Percentiles rank a stretch among this genome's conserved stretches.
Conservation (phyloP, 1,284 basidiomycete species). For the Phellopilus nigrolimitatus region DNA sequence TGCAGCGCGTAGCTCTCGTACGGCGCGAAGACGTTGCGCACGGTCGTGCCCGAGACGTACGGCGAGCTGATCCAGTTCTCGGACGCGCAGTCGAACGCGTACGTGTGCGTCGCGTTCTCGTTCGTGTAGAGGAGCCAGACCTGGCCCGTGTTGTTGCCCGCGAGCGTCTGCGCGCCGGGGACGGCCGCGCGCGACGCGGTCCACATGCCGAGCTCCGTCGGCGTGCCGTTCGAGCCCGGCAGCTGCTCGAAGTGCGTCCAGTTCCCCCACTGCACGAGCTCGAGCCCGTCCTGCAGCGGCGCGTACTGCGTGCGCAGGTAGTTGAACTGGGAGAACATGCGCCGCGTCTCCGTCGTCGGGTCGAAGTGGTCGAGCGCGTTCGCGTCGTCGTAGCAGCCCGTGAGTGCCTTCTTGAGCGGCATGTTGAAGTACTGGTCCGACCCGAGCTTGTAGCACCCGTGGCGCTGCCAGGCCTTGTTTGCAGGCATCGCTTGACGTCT, state of each 20-base stretch:
- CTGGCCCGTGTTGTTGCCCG: constrained; percentile 55
- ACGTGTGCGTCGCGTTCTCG: constrained; percentile 69
- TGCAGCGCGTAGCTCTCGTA: constrained; percentile 72
- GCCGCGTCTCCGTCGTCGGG: constrained; percentile 72
- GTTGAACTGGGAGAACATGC: constrained; percentile 70
- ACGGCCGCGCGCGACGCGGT: constrained; percentile 68
- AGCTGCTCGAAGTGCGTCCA: constrained; percentile 75
- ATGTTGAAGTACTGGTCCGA: constrained; percentile 90
- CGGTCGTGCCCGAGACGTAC: constrained; percentile 50
- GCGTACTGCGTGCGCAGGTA: constrained; percentile 65
- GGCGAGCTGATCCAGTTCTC: constrained; percentile 74
- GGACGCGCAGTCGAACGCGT: constrained; percentile 54
- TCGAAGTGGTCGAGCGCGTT: constrained; percentile 91
- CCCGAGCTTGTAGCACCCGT: constrained; percentile 86
- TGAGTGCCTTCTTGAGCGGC: constrained; percentile 69
- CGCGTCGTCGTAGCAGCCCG: constrained; percentile 84
- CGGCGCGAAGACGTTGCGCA: constrained; percentile 78
- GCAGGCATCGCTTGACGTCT: constrained; percentile 89
- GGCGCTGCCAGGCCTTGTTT: constrained; percentile 83
- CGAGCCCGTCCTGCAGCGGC: constrained; percentile 80
- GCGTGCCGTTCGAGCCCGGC: constrained; percentile 76
- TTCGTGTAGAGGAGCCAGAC: constrained; percentile 84
- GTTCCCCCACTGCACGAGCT: constrained; percentile 73
- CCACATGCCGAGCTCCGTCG: constrained; percentile 85
- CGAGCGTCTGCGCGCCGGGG: constrained; percentile 47